Conservation (phyloP, 257 asterid species). For the Ballota nigra region DNA sequence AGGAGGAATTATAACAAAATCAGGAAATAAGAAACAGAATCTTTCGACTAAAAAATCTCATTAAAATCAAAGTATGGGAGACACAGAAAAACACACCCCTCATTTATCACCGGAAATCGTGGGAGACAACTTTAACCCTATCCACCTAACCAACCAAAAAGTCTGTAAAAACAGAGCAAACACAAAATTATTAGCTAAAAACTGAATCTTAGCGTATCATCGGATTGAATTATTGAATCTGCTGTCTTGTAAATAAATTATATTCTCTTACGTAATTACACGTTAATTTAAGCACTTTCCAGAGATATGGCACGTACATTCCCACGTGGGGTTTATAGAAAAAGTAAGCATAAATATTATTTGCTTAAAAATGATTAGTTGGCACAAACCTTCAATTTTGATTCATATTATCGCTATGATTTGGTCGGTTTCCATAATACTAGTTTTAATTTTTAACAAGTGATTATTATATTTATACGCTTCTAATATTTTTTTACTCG, state of each 20-base stretch:
- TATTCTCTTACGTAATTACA: too few relatives aligned
- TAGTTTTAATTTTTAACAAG: too few relatives aligned
- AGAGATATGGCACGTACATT: not conserved
- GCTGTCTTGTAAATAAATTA: not conserved
- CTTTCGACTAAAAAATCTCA: not conserved
- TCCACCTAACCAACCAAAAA: slow-evolving; percentile 12
- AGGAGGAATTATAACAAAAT: not conserved
- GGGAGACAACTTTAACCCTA: slow-evolving; percentile 12
- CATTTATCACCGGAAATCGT: slow-evolving; percentile 22
- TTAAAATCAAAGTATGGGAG: slow-evolving; percentile 10
- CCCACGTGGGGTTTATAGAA: slow-evolving; percentile 28
- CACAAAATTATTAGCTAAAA: not conserved
- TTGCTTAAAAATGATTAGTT: not conserved
- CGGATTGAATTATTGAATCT: not conserved
- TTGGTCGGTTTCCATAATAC: not conserved
- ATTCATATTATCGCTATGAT: slow-evolving; percentile 24
- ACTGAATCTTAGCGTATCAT: slow-evolving; percentile 26
- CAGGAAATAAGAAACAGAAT: not conserved
- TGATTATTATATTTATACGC: too few relatives aligned
- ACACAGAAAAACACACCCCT: slow-evolving; percentile 20
- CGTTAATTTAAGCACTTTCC: not conserved
- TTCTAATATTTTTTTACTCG: too few relatives aligned
- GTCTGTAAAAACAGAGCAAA: not conserved
- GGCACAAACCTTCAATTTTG: slow-evolving; percentile 24
- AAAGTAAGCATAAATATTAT: not conserved